Evolutionary conservation across 2,329 filamentous ascomycete genomes (phyloP), one percentile per base, ranked within the genome.

Genomic region (Emmonsiellopsis sp.): DNA sequence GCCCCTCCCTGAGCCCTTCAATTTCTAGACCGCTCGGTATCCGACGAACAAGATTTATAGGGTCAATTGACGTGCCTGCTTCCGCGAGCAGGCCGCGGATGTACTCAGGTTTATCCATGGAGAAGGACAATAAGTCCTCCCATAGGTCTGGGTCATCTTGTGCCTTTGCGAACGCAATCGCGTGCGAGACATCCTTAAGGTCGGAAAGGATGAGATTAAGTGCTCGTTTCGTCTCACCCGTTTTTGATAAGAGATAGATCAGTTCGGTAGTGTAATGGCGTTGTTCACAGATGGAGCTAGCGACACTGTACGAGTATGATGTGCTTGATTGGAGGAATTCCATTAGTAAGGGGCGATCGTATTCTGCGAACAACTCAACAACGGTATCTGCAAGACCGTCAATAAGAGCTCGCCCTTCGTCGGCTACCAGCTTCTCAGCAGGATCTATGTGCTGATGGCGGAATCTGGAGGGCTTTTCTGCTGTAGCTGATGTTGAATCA

Each of bases 71-170:
- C 0, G 91, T 97, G 37, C 93, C 93, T 1, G 95, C 92, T 71
- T 97, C 89, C 63, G 95, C 89, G 0, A 98, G 81, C 3, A 98
- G 75, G 0, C 88, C 91, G 10, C 88, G 85, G 60, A 98, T 97
- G 71, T 98, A 98, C 42, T 83, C 83, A 0, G 93, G 93, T 65
- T 96, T 95, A 71, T 96, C 90, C 93, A 98, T 97, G 56, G 87
- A 92, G 69, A 97, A 97, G 61, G 92, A 84, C 5, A 98, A 80
- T 6, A 98, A 77, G 63, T 97, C 91, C 58, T 95, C 87, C 93
- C 93, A 98, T 0, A 98, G 78, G 61, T 96, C 91, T 0, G 85
- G 84, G 62, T 96, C 91, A 58, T 93, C 85, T 65, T 97, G 90
- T 57, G 91, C 86, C 68, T 96, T 96, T 52, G 90, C 91, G 63